Evolutionary conservation across 2,329 filamentous ascomycete species (phyloP).

Genomic region (Nigrospora osmanthi): DNA sequence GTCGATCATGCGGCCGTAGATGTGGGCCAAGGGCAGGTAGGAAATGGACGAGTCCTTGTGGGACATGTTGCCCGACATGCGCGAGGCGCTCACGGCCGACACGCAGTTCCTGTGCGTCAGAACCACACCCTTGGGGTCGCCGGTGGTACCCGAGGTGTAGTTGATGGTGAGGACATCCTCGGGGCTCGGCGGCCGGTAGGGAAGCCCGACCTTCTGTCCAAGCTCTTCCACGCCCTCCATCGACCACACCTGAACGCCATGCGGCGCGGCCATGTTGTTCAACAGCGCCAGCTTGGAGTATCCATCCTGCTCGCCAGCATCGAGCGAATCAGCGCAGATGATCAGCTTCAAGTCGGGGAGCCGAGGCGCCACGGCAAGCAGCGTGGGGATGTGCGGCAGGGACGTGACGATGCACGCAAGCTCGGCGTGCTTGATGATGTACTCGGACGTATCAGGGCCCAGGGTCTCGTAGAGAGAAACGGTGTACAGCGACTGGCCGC

Average conservation of each 20-base stretch:
- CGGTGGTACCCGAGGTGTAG: slow-evolving; percentile 83
- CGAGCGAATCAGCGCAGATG: slow-evolving; percentile 75
- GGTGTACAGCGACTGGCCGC: slow-evolving; percentile 80
- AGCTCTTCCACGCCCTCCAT: slow-evolving; percentile 76
- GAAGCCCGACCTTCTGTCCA: slow-evolving; percentile 61
- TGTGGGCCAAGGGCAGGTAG: slow-evolving; percentile 90
- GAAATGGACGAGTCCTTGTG: slow-evolving; percentile 62
- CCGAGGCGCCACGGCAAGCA: slow-evolving; percentile 72
- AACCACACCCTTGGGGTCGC: slow-evolving; percentile 74
- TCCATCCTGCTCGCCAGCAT: slow-evolving; percentile 67
- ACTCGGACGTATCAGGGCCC: slow-evolving; percentile 84
- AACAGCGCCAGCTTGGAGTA: slow-evolving; percentile 75
- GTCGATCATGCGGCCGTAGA: slow-evolving; percentile 81
- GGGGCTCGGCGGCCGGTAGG: slow-evolving; percentile 62
- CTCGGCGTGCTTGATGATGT: slow-evolving; percentile 86
- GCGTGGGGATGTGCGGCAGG: slow-evolving; percentile 69
- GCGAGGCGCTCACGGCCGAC: slow-evolving; percentile 56
- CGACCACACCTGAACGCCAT: slow-evolving; percentile 72
- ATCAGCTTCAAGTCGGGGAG: slow-evolving; percentile 81
- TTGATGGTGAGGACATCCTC: slow-evolving; percentile 84
- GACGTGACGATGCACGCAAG: slow-evolving; percentile 70
- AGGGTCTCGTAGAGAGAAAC: slow-evolving; percentile 97
- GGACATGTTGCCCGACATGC: slow-evolving; percentile 43
- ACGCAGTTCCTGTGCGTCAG: slow-evolving; percentile 78
- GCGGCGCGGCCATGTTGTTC: slow-evolving; percentile 63